These are phyloP conservation scores for Taphrina pruni DNA, from an alignment of 1,139 yeast species.

Conservation along the genomic window DNA sequence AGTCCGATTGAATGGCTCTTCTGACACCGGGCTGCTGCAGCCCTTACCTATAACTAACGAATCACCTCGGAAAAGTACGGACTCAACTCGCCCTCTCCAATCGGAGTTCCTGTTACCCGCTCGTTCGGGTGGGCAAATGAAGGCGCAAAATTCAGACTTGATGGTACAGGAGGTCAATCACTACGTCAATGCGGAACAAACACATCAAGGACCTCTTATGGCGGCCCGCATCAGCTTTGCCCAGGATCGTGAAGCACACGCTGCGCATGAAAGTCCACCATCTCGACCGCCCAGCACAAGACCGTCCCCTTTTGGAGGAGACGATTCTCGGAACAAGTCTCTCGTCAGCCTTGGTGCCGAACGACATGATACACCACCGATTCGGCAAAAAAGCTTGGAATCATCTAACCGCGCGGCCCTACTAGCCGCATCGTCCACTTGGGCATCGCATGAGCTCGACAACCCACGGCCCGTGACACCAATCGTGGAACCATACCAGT, in stretches of 20 bases:
- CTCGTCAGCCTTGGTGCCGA: slow-evolving; percentile 13
- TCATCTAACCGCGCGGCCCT: slow-evolving; percentile 30
- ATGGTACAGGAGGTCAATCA: slow-evolving; percentile 28
- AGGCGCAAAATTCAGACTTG: slow-evolving; percentile 5
- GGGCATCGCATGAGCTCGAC: slow-evolving; percentile 34
- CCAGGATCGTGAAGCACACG: slow-evolving; percentile 35
- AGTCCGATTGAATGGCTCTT: background rate
- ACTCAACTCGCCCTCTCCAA: slow-evolving; percentile 17
- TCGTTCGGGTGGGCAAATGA: slow-evolving; percentile 16
- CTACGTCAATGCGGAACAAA: slow-evolving; percentile 21
- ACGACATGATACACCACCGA: slow-evolving; percentile 16
- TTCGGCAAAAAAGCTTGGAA: slow-evolving; percentile 2
- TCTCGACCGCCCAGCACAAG: slow-evolving; percentile 23
- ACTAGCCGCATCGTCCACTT: slow-evolving; percentile 28
- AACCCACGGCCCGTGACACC: slow-evolving; percentile 35
- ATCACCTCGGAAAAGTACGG: slow-evolving; percentile 6
- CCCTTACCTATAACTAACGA: slow-evolving; percentile 9
- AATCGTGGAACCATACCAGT: slow-evolving; percentile 28
- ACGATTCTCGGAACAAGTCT: slow-evolving; percentile 15
- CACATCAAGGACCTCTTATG: slow-evolving; percentile 18
- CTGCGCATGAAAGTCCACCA: slow-evolving; percentile 11
- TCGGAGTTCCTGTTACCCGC: slow-evolving; percentile 24
- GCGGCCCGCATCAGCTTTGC: slow-evolving; percentile 39
- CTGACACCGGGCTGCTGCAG: background rate
- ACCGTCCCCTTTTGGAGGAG: slow-evolving; percentile 6